Evolutionary conservation across 306 rosid genomes (phyloP).

Genomic region (Fragaria vesca): DNA sequence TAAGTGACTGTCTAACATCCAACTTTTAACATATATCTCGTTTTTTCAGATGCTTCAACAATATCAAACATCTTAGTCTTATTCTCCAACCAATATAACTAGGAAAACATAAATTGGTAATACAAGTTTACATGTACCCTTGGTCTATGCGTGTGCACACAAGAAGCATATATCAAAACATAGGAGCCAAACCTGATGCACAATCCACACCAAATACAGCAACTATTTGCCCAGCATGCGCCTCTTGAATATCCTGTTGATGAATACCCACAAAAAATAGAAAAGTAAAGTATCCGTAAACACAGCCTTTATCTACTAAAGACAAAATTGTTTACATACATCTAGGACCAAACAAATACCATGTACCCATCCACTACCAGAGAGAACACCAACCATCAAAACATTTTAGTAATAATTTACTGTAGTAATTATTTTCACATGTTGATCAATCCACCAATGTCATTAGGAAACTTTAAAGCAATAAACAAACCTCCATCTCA

Average conservation of each 20-base stretch:
- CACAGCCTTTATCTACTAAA: neutral
- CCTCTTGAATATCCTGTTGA: constrained; percentile 89
- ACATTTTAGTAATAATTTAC: neutral
- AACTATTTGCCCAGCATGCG: constrained; percentile 98
- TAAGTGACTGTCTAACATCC: neutral
- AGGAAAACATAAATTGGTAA: neutral
- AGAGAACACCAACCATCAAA: neutral
- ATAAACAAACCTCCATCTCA: constrained; percentile 88
- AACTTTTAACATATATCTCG: neutral
- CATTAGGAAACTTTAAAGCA: constrained; percentile 3
- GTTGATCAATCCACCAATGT: constrained; percentile 5
- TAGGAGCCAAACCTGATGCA: constrained; percentile 80
- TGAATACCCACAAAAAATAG: constrained; percentile 13
- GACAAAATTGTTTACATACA: neutral
- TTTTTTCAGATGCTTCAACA: constrained; percentile 7
- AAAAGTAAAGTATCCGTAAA: neutral
- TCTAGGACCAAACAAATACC: neutral
- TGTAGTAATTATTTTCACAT: neutral
- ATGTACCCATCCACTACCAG: neutral
- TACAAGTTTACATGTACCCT: neutral
- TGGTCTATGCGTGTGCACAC: neutral
- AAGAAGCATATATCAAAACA: constrained; percentile 8
- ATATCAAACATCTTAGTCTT: constrained; percentile 11
- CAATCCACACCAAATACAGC: constrained; percentile 99
- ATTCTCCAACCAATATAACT: constrained; percentile 14